Conservation (phyloP, 2,329 filamentous ascomycete genomes). For the Paecilomyces fulvus region DNA sequence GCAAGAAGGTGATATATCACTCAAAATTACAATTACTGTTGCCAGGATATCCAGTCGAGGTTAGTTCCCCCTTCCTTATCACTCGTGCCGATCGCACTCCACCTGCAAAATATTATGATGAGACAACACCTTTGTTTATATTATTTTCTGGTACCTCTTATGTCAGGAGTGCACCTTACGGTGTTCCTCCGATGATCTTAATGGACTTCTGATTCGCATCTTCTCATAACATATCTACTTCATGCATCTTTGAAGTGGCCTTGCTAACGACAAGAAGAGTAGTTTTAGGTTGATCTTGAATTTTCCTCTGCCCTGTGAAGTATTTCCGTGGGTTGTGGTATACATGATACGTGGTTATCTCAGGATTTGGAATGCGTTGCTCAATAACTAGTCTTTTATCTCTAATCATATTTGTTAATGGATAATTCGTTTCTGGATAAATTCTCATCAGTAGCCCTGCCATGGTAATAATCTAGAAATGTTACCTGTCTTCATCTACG, state of each 20-base stretch:
- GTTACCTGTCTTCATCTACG: not conserved
- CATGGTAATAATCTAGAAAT: not conserved
- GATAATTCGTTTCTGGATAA: not conserved
- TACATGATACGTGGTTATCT: not conserved
- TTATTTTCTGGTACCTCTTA: slow-evolving; percentile 96
- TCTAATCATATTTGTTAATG: no score
- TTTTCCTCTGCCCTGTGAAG: not conserved
- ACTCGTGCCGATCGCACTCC: slow-evolving; percentile 8
- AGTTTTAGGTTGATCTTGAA: not conserved
- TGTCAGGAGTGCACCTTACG: slow-evolving; percentile 54
- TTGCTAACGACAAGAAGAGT: slow-evolving; percentile 1
- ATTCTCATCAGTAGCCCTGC: not conserved
- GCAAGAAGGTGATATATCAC: not conserved
- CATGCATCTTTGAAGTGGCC: slow-evolving; percentile 13
- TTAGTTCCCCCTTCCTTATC: slow-evolving; percentile 18
- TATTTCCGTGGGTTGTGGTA: not conserved
- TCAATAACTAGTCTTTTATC: no score
- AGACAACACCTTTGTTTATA: slow-evolving; percentile 50
- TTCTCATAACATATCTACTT: slow-evolving; percentile 5
- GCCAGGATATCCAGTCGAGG: slow-evolving; percentile 6
- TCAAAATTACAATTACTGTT: not conserved
- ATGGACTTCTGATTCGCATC: slow-evolving; percentile 65
- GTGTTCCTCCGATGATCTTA: slow-evolving; percentile 65
- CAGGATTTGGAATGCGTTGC: not conserved
- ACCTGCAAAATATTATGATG: slow-evolving; percentile 51